Evolutionary conservation across 1,284 basidiomycete species (phyloP).

Genomic region (Prillingera fragicola): DNA sequence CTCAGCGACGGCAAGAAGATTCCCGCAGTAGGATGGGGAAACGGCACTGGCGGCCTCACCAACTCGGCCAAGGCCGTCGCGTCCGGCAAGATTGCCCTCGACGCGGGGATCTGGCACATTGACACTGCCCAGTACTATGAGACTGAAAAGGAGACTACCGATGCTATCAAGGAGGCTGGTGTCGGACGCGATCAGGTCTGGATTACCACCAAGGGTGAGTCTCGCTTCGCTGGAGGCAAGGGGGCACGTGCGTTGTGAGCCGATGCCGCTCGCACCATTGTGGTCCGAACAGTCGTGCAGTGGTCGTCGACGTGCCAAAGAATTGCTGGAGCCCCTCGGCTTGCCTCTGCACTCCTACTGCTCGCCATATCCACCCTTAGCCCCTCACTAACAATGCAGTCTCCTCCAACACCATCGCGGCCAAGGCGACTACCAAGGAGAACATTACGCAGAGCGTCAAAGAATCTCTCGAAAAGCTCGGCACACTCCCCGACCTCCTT

Average conservation of each 20-base stretch:
- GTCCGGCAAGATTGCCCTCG: constrained; percentile 26
- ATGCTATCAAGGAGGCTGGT: constrained; percentile 47
- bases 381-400: neutral
- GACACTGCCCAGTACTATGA: constrained; percentile 44
- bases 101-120: constrained; percentile 41
- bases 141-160: constrained; percentile 48
- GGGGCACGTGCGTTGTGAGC: too few relatives aligned
- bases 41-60: constrained; percentile 25
- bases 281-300: too few relatives aligned
- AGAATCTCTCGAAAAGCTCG: constrained; percentile 23
- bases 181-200: constrained; percentile 50
- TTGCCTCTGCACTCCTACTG: too few relatives aligned
- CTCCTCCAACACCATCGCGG: neutral
- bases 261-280: too few relatives aligned
- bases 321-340: too few relatives aligned
- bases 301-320: too few relatives aligned
- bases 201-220: constrained; percentile 53
- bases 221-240: too few relatives aligned
- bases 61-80: constrained; percentile 17
- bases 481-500: constrained; percentile 30
- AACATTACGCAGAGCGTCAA: constrained; percentile 22
- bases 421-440: constrained; percentile 12
- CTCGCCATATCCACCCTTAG: too few relatives aligned
- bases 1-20: constrained; percentile 35
- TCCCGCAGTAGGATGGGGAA: constrained; percentile 37